These are phyloP conservation scores for Fibroporia radiculosa DNA, from an alignment of 768 basidiomycete species.

Conservation along the genomic window DNA sequence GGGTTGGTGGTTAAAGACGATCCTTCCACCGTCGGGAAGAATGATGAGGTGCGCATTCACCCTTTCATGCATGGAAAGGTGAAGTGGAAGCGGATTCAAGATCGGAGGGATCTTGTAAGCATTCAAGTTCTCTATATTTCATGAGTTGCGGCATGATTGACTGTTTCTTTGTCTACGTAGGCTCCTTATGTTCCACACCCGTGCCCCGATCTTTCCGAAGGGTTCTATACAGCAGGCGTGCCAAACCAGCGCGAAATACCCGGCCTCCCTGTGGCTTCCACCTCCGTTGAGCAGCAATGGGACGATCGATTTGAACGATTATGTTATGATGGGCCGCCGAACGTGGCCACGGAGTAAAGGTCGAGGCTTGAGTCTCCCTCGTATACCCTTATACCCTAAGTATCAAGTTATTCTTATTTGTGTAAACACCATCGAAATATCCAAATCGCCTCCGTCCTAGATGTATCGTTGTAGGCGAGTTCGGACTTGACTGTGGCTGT, in stretches of 20 bases:
- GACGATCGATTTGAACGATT: not conserved
- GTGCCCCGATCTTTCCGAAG: constrained; percentile 17
- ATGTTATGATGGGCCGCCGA: no score
- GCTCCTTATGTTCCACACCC: constrained; percentile 34
- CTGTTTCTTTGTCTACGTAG: constrained; percentile 23
- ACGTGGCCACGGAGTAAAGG: no score
- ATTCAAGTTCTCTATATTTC: not conserved
- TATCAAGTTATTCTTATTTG: no score
- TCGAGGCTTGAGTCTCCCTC: no score
- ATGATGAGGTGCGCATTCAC: constrained; percentile 29
- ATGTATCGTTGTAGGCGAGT: no score
- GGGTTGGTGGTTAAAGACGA: constrained; percentile 8
- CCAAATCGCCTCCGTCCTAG: no score
- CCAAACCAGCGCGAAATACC: constrained; percentile 22
- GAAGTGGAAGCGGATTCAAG: constrained; percentile 38
- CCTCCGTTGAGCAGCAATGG: not conserved
- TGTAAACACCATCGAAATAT: no score
- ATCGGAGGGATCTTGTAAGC: constrained; percentile 38
- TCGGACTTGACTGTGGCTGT: no score
- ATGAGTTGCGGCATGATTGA: not conserved
- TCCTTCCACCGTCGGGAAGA: constrained; percentile 3
- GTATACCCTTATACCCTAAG: no score
- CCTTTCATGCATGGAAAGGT: constrained; percentile 36
- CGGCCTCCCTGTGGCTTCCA: not conserved
- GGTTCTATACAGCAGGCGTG: constrained; percentile 32